Evolutionary conservation across 2,329 filamentous ascomycete genomes (phyloP), one percentile per base, ranked within the genome.

Genomic region (Dothistroma septosporum): DNA sequence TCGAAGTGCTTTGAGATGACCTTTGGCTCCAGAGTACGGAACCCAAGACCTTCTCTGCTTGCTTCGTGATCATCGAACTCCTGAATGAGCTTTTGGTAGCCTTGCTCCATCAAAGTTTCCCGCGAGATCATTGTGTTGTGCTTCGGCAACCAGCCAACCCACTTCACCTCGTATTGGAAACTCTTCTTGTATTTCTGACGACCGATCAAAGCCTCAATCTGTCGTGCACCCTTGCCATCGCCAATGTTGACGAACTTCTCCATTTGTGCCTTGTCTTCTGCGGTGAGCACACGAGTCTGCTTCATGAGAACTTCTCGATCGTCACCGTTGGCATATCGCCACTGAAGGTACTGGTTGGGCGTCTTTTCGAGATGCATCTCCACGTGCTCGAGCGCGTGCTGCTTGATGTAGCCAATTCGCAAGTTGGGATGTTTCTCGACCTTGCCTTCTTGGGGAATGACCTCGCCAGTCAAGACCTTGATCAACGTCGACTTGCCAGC

Each of bases 301-400:
- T 99, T 99, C 86, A 99, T 87, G 77, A 95, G 85, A 46, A 97
- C 93, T 76, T 99, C 94, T 55, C 94, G 91, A 71, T 99, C 94
- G 69, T 97, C 94, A 73, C 94, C 94, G 73, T 97, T 91, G 71
- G 91, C 91, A 74, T 97, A 99, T 71, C 94, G 90, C 94, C 94
- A 99, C 78, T 97, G 94, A 35, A 99, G 84, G 74, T 99, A 99
- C 78, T 99, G 94, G 76, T 96, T 97, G 46, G 94, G 94, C 0
- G 94, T 99, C 85, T 99, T 99, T 78, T 99, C 94, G 69, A 97
- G 82, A 74, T 99, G 94, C 93, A 97, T 96, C 79, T 99, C 93
- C 11, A 99, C 94, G 85, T 99, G 94, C 82, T 99, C 94, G 12
- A 99, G 84, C 49, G 94, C 94, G 77, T 99, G 94, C 81, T 99